Evolutionary conservation across 2,329 filamentous ascomycete genomes (phyloP), one percentile per base, ranked within the genome.

Genomic region (Alternaria hordeiaustralica): DNA sequence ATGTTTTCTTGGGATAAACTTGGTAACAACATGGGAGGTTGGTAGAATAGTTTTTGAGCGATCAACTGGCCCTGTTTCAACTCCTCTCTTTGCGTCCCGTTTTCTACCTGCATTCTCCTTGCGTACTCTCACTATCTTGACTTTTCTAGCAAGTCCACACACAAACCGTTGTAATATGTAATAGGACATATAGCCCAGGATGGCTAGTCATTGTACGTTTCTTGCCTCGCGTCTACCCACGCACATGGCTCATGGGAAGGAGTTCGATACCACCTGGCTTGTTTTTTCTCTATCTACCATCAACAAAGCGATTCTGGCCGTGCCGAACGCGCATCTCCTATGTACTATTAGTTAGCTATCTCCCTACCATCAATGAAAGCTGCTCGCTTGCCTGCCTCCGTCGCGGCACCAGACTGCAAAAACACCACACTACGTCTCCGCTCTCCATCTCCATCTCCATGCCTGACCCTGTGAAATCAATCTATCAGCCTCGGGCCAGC

Each of bases 11-110:
- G 55, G 62, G 55, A 64, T 45, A 58, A 33, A 64, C 46, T 61
- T 64, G 61, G 65, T 55, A 49, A 41, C 36, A 41, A 41, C 41
- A 56, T 60, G 59, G 50, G 55, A 33, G 58, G 58, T 56, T 45
- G 60, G 47, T 58, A 64, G 65, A 55, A 53, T 68, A 69, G 63
- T 59, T 59, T 53, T 56, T 69, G 63, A 69, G 65, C 67, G 67
- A 69, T 69, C 64, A 69, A 63, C 47, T 57, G 55, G 21, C 30
- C 20, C 36, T 23, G 46, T 55, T 33, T 50, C 21, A 33, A 55
- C 49, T 59, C 44, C 33, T 59, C 44, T 63, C 59, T 15, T 61
- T 63, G 50, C 30, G 55, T 59, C 45, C 30, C 53, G 36, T 44
- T 21, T 13, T 64, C 36, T 51, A n/a, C 43, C 30, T 55, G 30